These are phyloP conservation scores for Cruciata laevipes DNA, from an alignment of 257 asterid genomes.

Conservation along the genomic window DNA sequence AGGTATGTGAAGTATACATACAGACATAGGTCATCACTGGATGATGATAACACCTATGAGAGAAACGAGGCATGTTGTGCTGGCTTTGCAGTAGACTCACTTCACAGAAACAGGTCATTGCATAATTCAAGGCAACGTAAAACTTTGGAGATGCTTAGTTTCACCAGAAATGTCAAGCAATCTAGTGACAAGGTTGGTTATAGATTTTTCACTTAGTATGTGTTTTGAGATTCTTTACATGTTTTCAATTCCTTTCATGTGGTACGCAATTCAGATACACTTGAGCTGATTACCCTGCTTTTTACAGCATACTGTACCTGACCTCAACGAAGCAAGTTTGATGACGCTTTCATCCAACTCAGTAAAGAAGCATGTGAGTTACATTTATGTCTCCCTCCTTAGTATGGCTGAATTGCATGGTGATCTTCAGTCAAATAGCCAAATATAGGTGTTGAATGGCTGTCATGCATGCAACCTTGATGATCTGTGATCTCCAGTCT, in stretches of 20 bases:
- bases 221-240: conserved; percentile 2
- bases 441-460: no score
- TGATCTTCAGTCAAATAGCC: neutral
- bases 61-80: conserved; percentile 41
- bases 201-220: conserved; percentile 14
- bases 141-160: conserved; percentile 37
- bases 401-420: neutral
- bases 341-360: conserved; percentile 24
- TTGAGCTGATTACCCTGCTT: conserved; percentile 17
- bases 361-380: conserved; percentile 41
- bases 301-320: conserved; percentile 44
- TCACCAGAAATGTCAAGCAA: conserved; percentile 34
- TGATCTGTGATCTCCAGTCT: no score
- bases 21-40: conserved; percentile 51
- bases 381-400: conserved; percentile 13
- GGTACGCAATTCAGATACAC: conserved; percentile 19
- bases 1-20: conserved; percentile 81
- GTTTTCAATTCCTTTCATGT: conserved; percentile 8
- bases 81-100: conserved; percentile 35
- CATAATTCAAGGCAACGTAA: conserved; percentile 28
- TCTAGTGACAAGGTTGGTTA: conserved; percentile 42
- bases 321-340: conserved; percentile 24
- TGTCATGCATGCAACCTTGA: no score
- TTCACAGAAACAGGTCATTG: conserved; percentile 40
- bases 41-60: conserved; percentile 34